Evolutionary conservation across 2,329 filamentous ascomycete genomes (phyloP).

Genomic region (Teratosphaeria epicoccoides): DNA sequence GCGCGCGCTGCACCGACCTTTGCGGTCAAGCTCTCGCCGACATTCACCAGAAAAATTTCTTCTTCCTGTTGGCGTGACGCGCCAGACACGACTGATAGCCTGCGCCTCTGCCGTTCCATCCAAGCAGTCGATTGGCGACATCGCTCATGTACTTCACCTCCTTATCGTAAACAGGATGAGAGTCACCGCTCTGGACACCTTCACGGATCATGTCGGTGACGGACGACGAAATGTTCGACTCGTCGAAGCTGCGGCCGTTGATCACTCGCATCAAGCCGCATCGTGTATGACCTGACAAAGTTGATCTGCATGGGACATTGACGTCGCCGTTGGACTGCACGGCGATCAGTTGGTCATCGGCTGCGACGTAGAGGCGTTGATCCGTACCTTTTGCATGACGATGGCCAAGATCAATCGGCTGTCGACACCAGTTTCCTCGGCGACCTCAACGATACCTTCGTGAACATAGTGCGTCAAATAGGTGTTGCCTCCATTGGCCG

Average conservation of each 20-base stretch:
- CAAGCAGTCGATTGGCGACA: conserved; percentile 16
- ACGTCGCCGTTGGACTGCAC: conserved; percentile 9
- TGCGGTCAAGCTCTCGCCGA: neutral
- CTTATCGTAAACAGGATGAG: conserved; percentile 1
- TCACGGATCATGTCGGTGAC: conserved; percentile 14
- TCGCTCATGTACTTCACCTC: conserved; percentile 12
- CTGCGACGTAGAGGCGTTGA: neutral
- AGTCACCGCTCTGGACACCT: conserved; percentile 9
- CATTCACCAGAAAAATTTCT: neutral
- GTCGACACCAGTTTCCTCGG: conserved; percentile 9
- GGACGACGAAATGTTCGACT: conserved; percentile 2
- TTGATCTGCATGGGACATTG: conserved; percentile 7
- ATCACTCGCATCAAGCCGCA: conserved; percentile 14
- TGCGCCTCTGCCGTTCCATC: conserved; percentile 13
- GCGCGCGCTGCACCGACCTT: neutral
- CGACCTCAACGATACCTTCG: conserved; percentile 7
- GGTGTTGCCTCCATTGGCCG: conserved; percentile 12
- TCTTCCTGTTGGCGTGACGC: neutral
- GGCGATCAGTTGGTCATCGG: neutral
- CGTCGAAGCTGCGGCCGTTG: conserved; percentile 9
- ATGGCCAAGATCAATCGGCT: conserved; percentile 13
- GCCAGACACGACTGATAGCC: conserved; percentile 4
- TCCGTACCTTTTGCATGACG: conserved; percentile 14
- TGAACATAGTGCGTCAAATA: conserved; percentile 14
- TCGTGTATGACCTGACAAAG: neutral